Evolutionary conservation across 805 yeast species (phyloP).

Genomic region (Blastobotrys peoriensis): DNA sequence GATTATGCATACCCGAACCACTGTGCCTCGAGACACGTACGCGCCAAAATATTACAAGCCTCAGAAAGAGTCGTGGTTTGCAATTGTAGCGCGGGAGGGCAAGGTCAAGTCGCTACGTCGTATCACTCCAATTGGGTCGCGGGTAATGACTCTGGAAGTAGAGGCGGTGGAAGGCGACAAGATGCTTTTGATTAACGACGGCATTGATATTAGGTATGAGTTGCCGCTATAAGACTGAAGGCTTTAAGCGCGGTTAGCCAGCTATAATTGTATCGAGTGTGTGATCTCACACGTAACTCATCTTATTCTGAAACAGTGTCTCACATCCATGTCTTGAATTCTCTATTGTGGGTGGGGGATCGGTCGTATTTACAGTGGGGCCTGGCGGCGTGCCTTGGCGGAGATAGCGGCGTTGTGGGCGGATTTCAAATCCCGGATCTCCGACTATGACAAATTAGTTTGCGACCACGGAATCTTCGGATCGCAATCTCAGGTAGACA

Average conservation of each 20-base stretch:
- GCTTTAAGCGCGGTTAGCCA: not conserved
- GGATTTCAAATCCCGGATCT: too few species aligned
- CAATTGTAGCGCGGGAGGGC: conserved; percentile 48
- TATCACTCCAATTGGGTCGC: conserved; percentile 33
- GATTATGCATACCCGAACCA: conserved; percentile 47
- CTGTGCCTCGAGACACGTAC: conserved; percentile 47
- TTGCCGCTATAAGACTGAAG: not conserved
- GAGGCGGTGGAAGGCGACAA: conserved; percentile 2
- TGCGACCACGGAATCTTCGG: too few species aligned
- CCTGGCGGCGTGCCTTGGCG: too few species aligned
- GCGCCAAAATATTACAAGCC: conserved; percentile 81
- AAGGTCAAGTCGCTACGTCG: conserved; percentile 64
- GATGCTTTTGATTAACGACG: conserved; percentile 19
- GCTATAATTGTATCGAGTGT: too few species aligned
- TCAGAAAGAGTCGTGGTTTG: conserved; percentile 93
- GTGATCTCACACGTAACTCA: too few species aligned
- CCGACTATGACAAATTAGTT: too few species aligned
- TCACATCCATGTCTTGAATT: too few species aligned
- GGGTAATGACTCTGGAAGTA: conserved; percentile 1
- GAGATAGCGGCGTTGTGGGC: too few species aligned
- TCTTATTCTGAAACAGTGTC: too few species aligned
- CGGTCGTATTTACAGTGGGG: too few species aligned
- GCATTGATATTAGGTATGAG: conserved; percentile 17
- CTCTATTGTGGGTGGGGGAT: too few species aligned
- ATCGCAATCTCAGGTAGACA: too few species aligned